Evolutionary conservation across 2,329 filamentous ascomycete species (phyloP), one percentile per base, ranked within the genome.

Genomic region (Botryosphaeria agaves): DNA sequence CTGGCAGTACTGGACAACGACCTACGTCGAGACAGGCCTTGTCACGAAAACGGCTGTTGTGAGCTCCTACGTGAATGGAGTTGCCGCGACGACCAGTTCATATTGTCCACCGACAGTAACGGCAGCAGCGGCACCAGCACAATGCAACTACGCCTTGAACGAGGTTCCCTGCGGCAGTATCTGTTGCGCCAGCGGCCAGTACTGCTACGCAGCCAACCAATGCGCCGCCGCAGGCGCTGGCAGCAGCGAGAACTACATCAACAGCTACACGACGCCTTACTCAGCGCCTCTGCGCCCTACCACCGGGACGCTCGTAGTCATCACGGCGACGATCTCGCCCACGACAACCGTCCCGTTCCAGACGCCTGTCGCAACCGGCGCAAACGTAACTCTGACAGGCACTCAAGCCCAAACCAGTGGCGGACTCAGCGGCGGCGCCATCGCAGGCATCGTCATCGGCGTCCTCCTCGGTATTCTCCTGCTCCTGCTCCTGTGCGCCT

Each of bases 391-490:
- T 11, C 49, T 57, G 19, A 52, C 49, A 3, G 46, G 50, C 15
- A 43, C 48, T 9, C 36, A 46, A 16, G 38, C 38, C 2, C 28
- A 36, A 7, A 32, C 23, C 27, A 43, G 49, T 32, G 39, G 43
- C 16, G 49, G 52, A 14, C 63, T 85, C 32, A 79, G 73, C 42
- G 67, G 63, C 26, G 79, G 78, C 31, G 79, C 76, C 35, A 85
- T 85, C 42, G 79, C 80, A 11, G 79, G 79, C 36, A 85, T 85
- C 43, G 79, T 85, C 39, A 74, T 85, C 33, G 79, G 79, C 37
- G 67, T 71, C 7, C 61, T 85, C 29, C 65, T 66, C 9, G 79
- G 76, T 37, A 61, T 83, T 20, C 53, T 65, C 24, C 59, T 85
- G 2, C 66, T 85, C 14, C 57, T 76, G 4, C 63, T 80, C 5